Percentiles rank a stretch among this genome's conserved stretches.
These are phyloP conservation scores for Stephanodiscus triporus DNA, from an alignment of 108 stramenopile species.

Conservation along the genomic window DNA sequence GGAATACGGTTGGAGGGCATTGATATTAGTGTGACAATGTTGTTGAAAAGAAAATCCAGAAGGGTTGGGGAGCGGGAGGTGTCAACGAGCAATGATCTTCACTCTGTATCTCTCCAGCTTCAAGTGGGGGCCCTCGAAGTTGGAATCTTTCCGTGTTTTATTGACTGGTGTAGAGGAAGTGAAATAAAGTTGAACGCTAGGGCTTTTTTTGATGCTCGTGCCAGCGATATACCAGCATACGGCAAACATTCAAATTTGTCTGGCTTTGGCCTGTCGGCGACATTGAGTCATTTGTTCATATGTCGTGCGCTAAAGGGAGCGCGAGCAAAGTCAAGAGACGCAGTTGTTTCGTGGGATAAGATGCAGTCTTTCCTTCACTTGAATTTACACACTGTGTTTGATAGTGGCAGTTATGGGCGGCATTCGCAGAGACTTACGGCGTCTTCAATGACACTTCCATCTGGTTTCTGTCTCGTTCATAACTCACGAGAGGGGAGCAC, in stretches of 20 bases:
- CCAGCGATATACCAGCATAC: not conserved
- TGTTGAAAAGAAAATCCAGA: conserved; percentile 23
- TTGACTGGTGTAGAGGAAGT: conserved; percentile 21
- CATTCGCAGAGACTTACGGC: conserved; percentile 7
- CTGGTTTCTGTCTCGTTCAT: conserved; percentile 14
- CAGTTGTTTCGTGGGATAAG: conserved; percentile 35
- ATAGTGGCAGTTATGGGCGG: not conserved
- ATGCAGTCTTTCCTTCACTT: conserved; percentile 26
- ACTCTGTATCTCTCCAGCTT: conserved; percentile 30
- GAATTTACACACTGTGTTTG: not conserved
- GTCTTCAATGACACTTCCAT: conserved; percentile 21
- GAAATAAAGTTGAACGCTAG: conserved; percentile 26
- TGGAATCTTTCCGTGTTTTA: conserved; percentile 21
- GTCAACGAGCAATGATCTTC: not conserved
- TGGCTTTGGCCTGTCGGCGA: conserved; percentile 24
- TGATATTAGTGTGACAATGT: conserved; percentile 25
- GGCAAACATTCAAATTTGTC: conserved; percentile 1
- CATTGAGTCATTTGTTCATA: conserved; percentile 22
- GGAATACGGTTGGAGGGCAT: conserved; percentile 33
- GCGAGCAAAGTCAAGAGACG: conserved; percentile 8
- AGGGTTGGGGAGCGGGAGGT: not conserved
- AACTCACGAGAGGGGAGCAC: not conserved
- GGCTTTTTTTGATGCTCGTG: not conserved
- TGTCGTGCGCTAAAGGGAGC: not conserved
- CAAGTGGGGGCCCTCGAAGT: conserved; percentile 21